Base-by-base conservation (phyloP, 129 eudicot species). In the Solidago caesia region DNA sequence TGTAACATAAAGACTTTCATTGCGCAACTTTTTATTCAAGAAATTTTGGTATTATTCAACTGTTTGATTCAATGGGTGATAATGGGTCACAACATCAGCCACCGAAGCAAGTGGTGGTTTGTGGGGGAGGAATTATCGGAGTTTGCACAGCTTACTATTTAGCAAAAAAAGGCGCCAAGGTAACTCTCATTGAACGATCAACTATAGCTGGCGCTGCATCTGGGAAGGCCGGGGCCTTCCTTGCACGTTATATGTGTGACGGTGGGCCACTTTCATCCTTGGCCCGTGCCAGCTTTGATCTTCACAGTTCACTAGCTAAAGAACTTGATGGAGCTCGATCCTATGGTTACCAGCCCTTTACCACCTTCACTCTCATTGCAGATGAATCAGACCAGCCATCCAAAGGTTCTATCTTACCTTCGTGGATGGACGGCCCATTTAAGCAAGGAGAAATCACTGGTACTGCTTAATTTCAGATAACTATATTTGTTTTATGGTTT, bases 61-160 rank as follows among this genome's bases (percentile, higher is more conserved):
- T 46, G 11, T 5, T 46, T 46, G 11, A 33, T 33, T 33, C 39
- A 33, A 87, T 85, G 89, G 87, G 71, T 9, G 33, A 64, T 4
- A 59, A 71, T 58, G 39, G 39, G 39, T 33, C 39, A 33, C 39
- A 33, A 33, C 39, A 33, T 33, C 2, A 33, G 39, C 39, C 39
- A 33, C 68, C 39, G 48, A 8, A 91, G 41, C 73, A 52, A 71
- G 96, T 91, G 60, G 87, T 85, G 29, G 96, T 91, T 8, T 91
- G 97, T 83, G 97, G 97, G 58, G 97, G 97, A 84, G 97, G 97
- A 69, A 87, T 91, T 46, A 83, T 91, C 84, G 97, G 97, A 67
- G 97, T 89, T n/a, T 91, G 97, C 74, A 80, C 96, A 46, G 96
- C 96, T 56, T 91, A 91, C 82, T 91, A 79, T 82, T 70, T 91